Evolutionary conservation across 116 monocot genomes (phyloP), one percentile per base, ranked within the genome.

Genomic region (Posidonia oceanica): DNA sequence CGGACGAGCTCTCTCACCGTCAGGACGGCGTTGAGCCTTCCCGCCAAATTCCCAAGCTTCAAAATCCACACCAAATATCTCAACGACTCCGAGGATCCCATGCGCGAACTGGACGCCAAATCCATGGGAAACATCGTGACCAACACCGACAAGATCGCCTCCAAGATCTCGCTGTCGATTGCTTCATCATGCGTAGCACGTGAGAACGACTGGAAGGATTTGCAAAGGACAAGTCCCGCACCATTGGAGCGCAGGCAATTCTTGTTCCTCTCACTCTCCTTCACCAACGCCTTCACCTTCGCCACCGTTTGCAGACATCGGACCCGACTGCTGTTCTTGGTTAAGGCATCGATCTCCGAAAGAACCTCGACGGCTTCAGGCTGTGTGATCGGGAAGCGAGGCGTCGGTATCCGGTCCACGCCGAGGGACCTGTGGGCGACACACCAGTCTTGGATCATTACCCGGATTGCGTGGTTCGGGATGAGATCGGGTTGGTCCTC

Each of bases 371-470:
- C 51, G 3, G 59, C 80, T 39, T 72, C 73, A 10, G 40, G 21
- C 0, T 18, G 29, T 8, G 73, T 59, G 42, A 78, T 36, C 3
- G 88, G 88, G 20, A 71, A 68, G 22, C 78, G 42, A 3, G 88
- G 88, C 17, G 88, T 84, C n/a, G 88, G 82, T n/a, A 88, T 80
- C 36, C 85, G 66, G 57, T 80, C 82, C 44, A 87, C 59, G 16
- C 84, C 87, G 22, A 52, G 15, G 39, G 38, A 40, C 8, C 76
- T 69, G 64, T 88, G 79, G 18, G 79, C 82, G 6, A 82, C 82
- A 75, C 88, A 88, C 85, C 88, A 88, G 6, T 80, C 77, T 69
- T 88, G 88, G 41, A 88, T 85, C 83, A 82, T 64, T 59, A 75
- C 40, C 14, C 77, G 70, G 44, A 76, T 67, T 13, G 88, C 41